Evolutionary conservation across 1,139 yeast species (phyloP), one percentile per base, ranked within the genome.

Genomic region (Magnusiomyces suaveolens): DNA sequence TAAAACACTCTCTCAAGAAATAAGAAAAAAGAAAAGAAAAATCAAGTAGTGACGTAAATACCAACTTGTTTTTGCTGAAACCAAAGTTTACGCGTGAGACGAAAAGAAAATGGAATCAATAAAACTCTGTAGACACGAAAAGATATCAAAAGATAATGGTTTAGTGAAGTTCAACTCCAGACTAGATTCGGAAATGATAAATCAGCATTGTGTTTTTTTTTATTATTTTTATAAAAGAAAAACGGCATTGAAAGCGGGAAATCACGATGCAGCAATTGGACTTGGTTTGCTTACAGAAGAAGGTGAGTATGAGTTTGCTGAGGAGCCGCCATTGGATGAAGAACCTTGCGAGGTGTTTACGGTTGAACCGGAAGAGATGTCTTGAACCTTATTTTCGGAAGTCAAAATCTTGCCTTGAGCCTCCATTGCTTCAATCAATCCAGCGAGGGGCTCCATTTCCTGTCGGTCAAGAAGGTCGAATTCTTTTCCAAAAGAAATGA

Each of bases 401-500:
- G 36, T 46, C 38, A 52, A 41, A 26, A 89, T 85, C 67, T 89
- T 89, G 0, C 97, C 97, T 69, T 90, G 97, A 46, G 74, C 74
- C 69, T 88, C 96, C 61, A 92, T 78, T 63, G 78, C 80, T 60
- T 83, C 90, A 54, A 94, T 86, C 69, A 92, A 74, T 1, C 86
- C 83, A 54, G 76, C 70, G 60, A 92, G 72, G 0, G 98, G 98
- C 57, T 77, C 85, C 71, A 89, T 73, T 62, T 92, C 98, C 58
- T 76, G 75, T 57, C 82, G 73, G 60, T 90, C 97, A 50, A 92
- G 75, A 60, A 92, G 77, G 54, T 80, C 83, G 69, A 87, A 92
- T 62, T 89, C 96, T 64, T 85, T 84, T 20, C 86, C 81, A 65
- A 92, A 87, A 55, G 95, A 84, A 52, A 90, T 78, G 66, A 86